phyloP scores from a whole-genome alignment of 2,329 filamentous ascomycete genomes.

The Colletotrichum tofieldiae region DNA sequence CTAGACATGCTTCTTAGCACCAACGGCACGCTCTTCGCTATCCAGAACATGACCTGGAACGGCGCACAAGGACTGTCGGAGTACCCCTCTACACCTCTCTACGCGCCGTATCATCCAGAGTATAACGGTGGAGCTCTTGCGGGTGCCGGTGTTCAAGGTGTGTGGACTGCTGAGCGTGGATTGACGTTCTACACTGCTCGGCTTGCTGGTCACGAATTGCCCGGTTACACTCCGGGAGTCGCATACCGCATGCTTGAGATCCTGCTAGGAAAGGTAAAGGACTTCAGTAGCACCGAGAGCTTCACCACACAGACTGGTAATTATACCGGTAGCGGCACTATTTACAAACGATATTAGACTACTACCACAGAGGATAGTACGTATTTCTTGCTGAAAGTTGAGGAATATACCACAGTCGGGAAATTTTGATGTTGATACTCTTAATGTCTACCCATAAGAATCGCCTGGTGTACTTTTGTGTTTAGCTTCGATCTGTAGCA shows the following conservation, averaged over 20 bases:
- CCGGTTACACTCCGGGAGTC: constrained; percentile 48
- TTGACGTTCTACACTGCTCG: constrained; percentile 43
- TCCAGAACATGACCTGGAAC: constrained; percentile 82
- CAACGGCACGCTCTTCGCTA: constrained; percentile 75
- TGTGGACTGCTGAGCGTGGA: constrained; percentile 42
- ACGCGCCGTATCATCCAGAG: constrained; percentile 46
- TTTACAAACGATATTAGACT: background rate
- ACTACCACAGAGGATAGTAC: too few relatives aligned
- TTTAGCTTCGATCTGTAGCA: too few relatives aligned
- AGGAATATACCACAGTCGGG: too few relatives aligned
- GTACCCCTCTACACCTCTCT: constrained; percentile 53
- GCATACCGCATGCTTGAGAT: constrained; percentile 50
- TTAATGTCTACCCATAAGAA: too few relatives aligned
- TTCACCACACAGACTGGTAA: constrained; percentile 34
- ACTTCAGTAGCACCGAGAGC: constrained; percentile 38
- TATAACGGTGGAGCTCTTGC: constrained; percentile 48
- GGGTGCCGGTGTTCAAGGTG: constrained; percentile 37
- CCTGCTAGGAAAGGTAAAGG: constrained; percentile 47
- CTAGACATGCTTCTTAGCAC: constrained; percentile 71
- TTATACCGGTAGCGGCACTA: background rate
- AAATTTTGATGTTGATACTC: too few relatives aligned
- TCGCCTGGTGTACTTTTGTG: too few relatives aligned
- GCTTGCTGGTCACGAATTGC: constrained; percentile 47
- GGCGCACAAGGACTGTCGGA: constrained; percentile 75
- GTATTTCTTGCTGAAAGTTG: too few relatives aligned